A percentile compares a stretch with the other conserved stretches of the same genome.
Conservation (phyloP, 768 basidiomycete genomes). For the Gymnopilus dilepis region DNA sequence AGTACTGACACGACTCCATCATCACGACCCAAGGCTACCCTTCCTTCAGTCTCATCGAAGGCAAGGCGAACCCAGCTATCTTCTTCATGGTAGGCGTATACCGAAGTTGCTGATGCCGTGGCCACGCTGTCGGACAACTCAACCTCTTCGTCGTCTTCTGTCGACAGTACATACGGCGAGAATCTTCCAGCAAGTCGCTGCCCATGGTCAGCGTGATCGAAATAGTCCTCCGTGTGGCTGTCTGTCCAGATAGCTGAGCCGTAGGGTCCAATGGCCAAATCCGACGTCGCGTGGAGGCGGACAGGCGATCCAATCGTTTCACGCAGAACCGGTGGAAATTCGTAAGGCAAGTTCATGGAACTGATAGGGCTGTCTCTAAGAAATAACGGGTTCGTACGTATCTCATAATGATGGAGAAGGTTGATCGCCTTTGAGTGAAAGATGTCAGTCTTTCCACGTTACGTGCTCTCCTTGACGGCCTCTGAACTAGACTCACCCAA, state of each 20-base stretch:
- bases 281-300: constrained; percentile 58
- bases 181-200: constrained; percentile 63
- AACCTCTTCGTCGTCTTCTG: constrained; percentile 27
- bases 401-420: constrained; percentile 63
- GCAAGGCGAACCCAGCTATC: constrained; percentile 56
- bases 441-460: not conserved
- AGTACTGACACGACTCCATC: constrained; percentile 56
- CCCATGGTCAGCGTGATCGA: constrained; percentile 49
- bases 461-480: too few relatives aligned
- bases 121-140: constrained; percentile 32
- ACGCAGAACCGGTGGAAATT: constrained; percentile 37
- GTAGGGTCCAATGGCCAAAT: constrained; percentile 58
- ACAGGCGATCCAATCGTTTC: constrained; percentile 59
- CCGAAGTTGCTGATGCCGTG: constrained; percentile 40
- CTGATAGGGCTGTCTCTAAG: constrained; percentile 27
- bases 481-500: constrained; percentile 44
- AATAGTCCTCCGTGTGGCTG: constrained; percentile 58
- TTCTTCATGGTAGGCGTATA: constrained; percentile 50
- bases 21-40: constrained; percentile 46
- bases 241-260: constrained; percentile 75
- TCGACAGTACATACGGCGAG: constrained; percentile 10
- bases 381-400: constrained; percentile 51
- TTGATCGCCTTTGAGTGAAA: constrained; percentile 55
- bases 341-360: constrained; percentile 50
- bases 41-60: constrained; percentile 53